Conservation (phyloP, 2,329 filamentous ascomycete genomes). For the Colletotrichum orchidophilum region DNA sequence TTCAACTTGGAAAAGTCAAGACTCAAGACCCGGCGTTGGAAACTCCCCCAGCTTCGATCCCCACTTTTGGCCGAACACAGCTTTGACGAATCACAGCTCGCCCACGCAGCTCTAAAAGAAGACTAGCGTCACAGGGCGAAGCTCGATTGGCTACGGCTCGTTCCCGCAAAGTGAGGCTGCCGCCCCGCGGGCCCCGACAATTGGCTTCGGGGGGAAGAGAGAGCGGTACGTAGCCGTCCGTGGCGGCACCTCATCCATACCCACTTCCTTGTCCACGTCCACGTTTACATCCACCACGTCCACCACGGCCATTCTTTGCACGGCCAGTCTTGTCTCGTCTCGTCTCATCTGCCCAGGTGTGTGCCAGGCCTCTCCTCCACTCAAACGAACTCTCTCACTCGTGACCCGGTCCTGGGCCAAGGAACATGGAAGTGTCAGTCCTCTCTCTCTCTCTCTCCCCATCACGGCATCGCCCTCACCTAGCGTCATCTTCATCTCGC, state of each 20-base stretch:
- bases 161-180: conserved; percentile 33
- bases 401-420: not conserved
- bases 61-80: not conserved
- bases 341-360: conserved; percentile 9
- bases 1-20: not conserved
- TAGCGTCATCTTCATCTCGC: not conserved
- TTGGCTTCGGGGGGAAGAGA: conserved; percentile 17
- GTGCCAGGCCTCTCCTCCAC: not conserved
- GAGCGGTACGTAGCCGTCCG: not conserved
- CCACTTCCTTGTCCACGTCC: not conserved
- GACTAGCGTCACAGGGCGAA: conserved; percentile 12
- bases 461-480: not conserved
- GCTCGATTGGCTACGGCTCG: conserved; percentile 26
- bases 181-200: conserved; percentile 13
- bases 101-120: not conserved
- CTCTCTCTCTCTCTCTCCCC: not conserved
- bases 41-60: not conserved
- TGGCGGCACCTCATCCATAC: not conserved
- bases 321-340: conserved; percentile 10
- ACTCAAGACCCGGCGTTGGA: no score
- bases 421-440: conserved; percentile 3
- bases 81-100: not conserved
- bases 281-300: not conserved
- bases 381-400: not conserved
- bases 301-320: not conserved